phyloP scores from a whole-genome alignment of 306 rosid species.

The Ormosia emarginata region DNA sequence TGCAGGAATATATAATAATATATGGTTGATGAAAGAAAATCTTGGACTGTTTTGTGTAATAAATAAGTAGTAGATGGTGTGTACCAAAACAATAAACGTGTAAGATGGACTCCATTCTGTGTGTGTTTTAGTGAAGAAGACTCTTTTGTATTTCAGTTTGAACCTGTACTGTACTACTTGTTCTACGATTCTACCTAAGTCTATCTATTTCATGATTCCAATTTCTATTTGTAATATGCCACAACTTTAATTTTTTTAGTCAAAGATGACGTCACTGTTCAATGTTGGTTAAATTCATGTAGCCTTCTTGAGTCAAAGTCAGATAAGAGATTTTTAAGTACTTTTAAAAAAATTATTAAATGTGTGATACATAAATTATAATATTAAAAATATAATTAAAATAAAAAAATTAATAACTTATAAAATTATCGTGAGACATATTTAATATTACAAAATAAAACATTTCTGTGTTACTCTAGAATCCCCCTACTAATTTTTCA shows the following conservation, averaged over 20 bases:
- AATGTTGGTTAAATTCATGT: not conserved
- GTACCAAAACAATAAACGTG: not conserved
- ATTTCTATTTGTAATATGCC: not conserved
- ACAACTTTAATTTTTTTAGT: not conserved
- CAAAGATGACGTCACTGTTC: not conserved
- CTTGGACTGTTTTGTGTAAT: constrained; percentile 13
- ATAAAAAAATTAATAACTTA: no score
- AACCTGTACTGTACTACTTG: not conserved
- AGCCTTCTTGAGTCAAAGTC: no score
- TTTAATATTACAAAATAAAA: no score
- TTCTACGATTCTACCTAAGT: not conserved
- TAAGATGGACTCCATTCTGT: not conserved
- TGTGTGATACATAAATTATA: no score
- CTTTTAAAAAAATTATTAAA: no score
- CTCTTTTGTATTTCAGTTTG: constrained; percentile 3
- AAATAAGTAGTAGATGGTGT: not conserved
- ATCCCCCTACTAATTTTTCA: no score
- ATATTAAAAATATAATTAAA: no score
- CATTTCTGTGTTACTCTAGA: no score
- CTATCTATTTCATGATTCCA: not conserved
- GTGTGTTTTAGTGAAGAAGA: constrained; percentile 4
- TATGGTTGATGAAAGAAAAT: constrained; percentile 12
- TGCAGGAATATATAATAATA: not conserved
- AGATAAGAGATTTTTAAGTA: no score
- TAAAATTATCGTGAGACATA: no score